phyloP scores from a whole-genome alignment of 2,329 filamentous ascomycete genomes.

The Clarireedia monteithiana region DNA sequence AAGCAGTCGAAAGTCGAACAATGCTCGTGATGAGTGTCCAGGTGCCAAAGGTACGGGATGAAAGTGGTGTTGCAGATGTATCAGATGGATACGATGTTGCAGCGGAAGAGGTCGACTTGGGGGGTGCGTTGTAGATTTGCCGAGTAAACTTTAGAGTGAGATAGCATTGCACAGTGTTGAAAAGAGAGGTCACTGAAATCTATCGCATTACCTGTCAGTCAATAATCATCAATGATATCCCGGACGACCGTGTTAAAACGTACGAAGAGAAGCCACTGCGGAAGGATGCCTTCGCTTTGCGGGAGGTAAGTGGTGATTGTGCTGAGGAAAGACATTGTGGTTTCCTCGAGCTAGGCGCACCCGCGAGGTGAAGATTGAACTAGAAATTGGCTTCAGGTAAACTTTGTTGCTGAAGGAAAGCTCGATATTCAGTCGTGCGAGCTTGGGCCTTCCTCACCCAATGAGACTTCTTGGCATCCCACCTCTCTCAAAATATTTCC shows the following conservation, averaged over 20 bases:
- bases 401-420: neutral
- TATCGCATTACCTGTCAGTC: constrained; percentile 30
- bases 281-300: constrained; percentile 42
- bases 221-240: no score
- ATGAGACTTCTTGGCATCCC: neutral
- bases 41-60: constrained; percentile 64
- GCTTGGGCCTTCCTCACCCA: neutral
- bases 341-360: no score
- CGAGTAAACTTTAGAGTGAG: constrained; percentile 70
- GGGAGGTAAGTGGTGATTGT: constrained; percentile 23
- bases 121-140: constrained; percentile 65
- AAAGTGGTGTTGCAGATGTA: constrained; percentile 74
- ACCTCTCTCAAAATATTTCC: neutral
- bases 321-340: constrained; percentile 13
- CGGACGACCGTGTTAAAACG: constrained; percentile 14
- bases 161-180: constrained; percentile 82
- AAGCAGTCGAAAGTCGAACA: constrained; percentile 58
- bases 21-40: constrained; percentile 59
- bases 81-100: constrained; percentile 51
- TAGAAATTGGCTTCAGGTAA: neutral
- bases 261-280: constrained; percentile 60
- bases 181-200: constrained; percentile 75
- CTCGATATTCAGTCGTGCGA: neutral
- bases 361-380: no score
- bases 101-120: constrained; percentile 55